Evolutionary conservation across 2,329 filamentous ascomycete species (phyloP).

Genomic region (Trichoderma lentiforme): DNA sequence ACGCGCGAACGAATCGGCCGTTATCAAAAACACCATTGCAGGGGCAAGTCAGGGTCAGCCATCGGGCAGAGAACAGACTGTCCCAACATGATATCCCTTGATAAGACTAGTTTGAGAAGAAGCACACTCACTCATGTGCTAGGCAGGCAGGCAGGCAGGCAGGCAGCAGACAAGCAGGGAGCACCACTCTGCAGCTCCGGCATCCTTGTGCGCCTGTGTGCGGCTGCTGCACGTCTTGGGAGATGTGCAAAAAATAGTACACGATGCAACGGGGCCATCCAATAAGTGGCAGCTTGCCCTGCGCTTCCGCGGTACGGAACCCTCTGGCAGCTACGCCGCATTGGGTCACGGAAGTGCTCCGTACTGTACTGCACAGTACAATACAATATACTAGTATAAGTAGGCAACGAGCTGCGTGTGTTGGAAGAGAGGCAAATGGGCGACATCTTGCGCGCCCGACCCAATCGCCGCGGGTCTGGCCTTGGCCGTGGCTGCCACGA

Average conservation of each 20-base stretch:
- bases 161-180: background rate
- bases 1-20: background rate
- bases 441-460: slow-evolving; percentile 1
- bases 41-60: background rate
- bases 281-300: background rate
- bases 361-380: background rate
- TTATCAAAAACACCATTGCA: background rate
- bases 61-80: background rate
- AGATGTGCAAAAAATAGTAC: slow-evolving; percentile 15
- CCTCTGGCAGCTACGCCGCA: background rate
- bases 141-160: background rate
- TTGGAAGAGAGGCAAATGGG: slow-evolving; percentile 1
- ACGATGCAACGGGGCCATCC: background rate
- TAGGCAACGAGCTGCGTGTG: background rate
- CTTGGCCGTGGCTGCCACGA: slow-evolving; percentile 9
- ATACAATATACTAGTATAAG: background rate
- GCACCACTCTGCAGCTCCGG: background rate
- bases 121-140: background rate
- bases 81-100: background rate
- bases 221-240: slow-evolving; percentile 8
- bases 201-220: slow-evolving; percentile 14
- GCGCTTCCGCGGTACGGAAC: slow-evolving; percentile 2
- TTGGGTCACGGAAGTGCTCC: background rate
- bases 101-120: slow-evolving; percentile 1
- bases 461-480: slow-evolving; percentile 4